These are phyloP conservation scores for Blastomyces emzantsi DNA, from an alignment of 2,329 filamentous ascomycete genomes.

Conservation along the genomic window DNA sequence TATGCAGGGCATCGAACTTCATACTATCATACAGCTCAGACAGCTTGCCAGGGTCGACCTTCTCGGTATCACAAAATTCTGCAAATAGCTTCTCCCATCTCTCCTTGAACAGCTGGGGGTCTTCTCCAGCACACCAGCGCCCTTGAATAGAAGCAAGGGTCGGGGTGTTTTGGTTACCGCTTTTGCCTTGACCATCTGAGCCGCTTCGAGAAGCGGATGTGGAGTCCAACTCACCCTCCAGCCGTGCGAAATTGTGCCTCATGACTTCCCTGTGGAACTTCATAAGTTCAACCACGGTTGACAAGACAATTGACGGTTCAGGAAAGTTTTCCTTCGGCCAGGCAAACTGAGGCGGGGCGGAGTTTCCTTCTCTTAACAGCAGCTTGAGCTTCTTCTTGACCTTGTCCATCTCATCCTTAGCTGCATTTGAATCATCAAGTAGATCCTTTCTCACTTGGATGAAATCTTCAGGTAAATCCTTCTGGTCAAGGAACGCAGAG, in stretches of 20 bases:
- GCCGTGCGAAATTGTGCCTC: slow-evolving; percentile 81
- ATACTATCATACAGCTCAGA: slow-evolving; percentile 98
- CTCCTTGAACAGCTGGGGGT: slow-evolving; percentile 88
- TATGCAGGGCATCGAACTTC: slow-evolving; percentile 98
- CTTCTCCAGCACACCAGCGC: slow-evolving; percentile 94
- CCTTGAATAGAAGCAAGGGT: slow-evolving; percentile 66
- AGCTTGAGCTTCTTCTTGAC: slow-evolving; percentile 99
- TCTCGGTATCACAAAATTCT: slow-evolving; percentile 94
- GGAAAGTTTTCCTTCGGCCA: slow-evolving; percentile 90
- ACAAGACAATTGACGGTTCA: slow-evolving; percentile 87
- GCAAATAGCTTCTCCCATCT: slow-evolving; percentile 97
- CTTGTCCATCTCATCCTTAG: slow-evolving; percentile 99
- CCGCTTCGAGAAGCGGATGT: slow-evolving; percentile 15
- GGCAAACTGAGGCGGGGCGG: slow-evolving; percentile 91
- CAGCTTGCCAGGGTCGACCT: slow-evolving; percentile 97
- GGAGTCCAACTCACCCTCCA: slow-evolving; percentile 39
- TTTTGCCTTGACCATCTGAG: slow-evolving; percentile 16
- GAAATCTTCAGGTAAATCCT: slow-evolving; percentile 74
- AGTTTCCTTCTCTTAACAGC: slow-evolving; percentile 80
- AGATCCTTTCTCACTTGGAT: slow-evolving; percentile 91
- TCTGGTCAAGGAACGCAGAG: slow-evolving; percentile 75
- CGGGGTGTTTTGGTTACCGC: slow-evolving; percentile 35
- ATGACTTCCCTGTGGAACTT: slow-evolving; percentile 94
- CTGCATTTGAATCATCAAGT: slow-evolving; percentile 93
- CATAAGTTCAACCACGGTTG: slow-evolving; percentile 89